Evolutionary conservation across 2,329 filamentous ascomycete genomes (phyloP).

Genomic region (Nothophoma quercina): DNA sequence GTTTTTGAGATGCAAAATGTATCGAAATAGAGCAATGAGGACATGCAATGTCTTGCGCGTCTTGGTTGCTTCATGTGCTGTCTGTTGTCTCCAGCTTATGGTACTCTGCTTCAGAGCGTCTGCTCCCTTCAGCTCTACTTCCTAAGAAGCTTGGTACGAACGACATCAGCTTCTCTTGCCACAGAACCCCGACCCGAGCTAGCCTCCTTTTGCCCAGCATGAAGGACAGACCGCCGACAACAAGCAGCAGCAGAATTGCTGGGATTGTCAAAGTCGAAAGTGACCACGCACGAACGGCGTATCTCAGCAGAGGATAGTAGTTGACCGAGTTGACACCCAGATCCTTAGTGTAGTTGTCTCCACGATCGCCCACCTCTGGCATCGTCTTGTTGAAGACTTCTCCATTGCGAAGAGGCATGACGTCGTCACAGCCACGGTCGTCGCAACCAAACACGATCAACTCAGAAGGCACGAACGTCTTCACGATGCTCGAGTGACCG

Average conservation of each 20-base stretch:
- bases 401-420: slow-evolving; percentile 7
- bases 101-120: slow-evolving; percentile 2
- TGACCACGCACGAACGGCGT: slow-evolving; percentile 1
- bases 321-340: slow-evolving; percentile 9
- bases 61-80: background rate
- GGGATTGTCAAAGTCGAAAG: background rate
- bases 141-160: background rate
- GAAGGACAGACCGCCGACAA: background rate
- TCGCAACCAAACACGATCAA: slow-evolving; percentile 6
- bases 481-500: slow-evolving; percentile 9
- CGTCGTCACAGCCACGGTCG: slow-evolving; percentile 11
- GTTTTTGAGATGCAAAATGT: background rate
- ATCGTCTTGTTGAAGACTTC: slow-evolving; percentile 10
- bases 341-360: slow-evolving; percentile 4
- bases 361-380: slow-evolving; percentile 7
- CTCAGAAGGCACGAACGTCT: slow-evolving; percentile 15
- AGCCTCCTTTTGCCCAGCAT: slow-evolving; percentile 11
- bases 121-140: background rate
- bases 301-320: slow-evolving; percentile 3
- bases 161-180: background rate
- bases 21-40: background rate
- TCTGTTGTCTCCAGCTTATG: slow-evolving; percentile 9
- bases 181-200: background rate
- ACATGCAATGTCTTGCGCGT: background rate
- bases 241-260: background rate